Conservation (phyloP, 2,329 filamentous ascomycete species). For the Phialophora chinensis region DNA sequence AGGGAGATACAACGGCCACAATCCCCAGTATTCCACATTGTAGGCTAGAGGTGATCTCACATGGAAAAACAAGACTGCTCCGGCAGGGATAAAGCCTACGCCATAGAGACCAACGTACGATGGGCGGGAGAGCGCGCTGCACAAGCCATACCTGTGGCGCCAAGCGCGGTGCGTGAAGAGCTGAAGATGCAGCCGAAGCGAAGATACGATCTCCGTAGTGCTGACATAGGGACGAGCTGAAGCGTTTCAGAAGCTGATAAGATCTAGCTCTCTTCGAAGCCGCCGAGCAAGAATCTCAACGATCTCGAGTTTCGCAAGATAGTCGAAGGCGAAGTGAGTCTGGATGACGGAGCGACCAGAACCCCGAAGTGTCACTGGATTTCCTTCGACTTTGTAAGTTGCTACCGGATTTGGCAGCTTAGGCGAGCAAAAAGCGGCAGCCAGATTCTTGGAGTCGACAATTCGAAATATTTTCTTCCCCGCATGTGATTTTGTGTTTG, state of each 20-base stretch:
- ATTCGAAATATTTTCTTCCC: slow-evolving; percentile 14
- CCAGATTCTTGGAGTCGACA: slow-evolving; percentile 1
- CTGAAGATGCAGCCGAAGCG: neutral
- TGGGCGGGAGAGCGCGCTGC: neutral
- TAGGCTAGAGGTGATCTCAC: neutral
- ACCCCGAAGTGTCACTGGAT: neutral
- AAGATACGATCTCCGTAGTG: neutral
- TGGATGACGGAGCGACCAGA: neutral
- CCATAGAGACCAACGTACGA: neutral
- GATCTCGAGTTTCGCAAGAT: neutral
- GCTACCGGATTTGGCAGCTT: neutral
- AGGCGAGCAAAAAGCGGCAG: neutral
- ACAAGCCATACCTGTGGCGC: neutral
- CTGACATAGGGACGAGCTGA: neutral
- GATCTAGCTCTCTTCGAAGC: neutral
- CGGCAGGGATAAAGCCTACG: neutral
- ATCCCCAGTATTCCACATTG: neutral
- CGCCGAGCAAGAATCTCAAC: too few species aligned
- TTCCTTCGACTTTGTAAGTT: neutral
- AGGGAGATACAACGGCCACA: neutral
- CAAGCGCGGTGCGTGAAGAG: neutral
- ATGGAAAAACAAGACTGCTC: neutral
- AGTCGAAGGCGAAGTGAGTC: neutral
- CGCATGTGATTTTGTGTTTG: slow-evolving; percentile 10
- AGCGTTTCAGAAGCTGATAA: neutral